Conservation (phyloP, 192 early-diverging fungal species). For the Backusella parvicylindrica region DNA sequence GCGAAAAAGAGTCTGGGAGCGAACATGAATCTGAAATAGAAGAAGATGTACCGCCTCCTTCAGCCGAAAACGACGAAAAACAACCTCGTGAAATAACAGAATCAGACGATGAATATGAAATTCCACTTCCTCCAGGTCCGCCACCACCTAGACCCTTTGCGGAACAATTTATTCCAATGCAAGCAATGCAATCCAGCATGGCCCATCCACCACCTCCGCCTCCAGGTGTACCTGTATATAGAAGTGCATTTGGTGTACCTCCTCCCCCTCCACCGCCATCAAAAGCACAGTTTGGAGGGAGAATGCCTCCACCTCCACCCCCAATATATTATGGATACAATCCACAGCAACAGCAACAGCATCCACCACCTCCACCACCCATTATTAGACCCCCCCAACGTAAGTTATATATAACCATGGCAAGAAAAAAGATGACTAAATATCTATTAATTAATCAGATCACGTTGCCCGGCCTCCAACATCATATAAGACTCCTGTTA, state of each 20-base stretch:
- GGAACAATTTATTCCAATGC: constrained; percentile 18
- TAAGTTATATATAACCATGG: background rate
- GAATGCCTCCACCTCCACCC: constrained; percentile 19
- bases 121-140: constrained; percentile 36
- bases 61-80: background rate
- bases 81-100: constrained; percentile 7
- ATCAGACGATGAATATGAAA: constrained; percentile 28
- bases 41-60: background rate
- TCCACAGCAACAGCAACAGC: background rate
- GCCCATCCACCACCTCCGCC: constrained; percentile 19
- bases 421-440: background rate
- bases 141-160: constrained; percentile 40
- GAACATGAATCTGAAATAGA: background rate
- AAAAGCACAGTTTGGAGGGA: constrained; percentile 9
- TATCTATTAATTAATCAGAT: background rate
- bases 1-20: background rate
- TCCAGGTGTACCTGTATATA: background rate
- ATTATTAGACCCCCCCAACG: background rate
- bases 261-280: constrained; percentile 19
- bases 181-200: background rate
- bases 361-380: constrained; percentile 20
- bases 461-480: background rate
- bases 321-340: background rate
- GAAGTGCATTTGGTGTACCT: background rate
- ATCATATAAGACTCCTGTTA: background rate